Conservation (phyloP, 73 alveolate genomes). For the Paramecium pentaurelia region DNA sequence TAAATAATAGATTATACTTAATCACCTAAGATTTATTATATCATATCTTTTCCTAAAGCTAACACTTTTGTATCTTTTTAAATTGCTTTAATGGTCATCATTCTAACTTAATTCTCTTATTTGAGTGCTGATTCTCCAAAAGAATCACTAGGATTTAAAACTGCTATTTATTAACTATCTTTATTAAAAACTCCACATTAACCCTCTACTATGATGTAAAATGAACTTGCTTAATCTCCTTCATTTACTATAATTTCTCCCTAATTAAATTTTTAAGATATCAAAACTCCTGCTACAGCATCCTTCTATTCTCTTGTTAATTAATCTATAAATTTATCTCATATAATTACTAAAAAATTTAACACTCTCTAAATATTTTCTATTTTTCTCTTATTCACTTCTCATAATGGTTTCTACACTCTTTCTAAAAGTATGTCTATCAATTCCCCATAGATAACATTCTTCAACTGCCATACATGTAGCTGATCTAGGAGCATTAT, state of each 20-base stretch:
- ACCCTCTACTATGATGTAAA: conserved; percentile 24
- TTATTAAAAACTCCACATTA: conserved; percentile 38
- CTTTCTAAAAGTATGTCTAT: conserved; percentile 63
- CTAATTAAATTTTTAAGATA: neutral
- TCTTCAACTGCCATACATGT: conserved; percentile 55
- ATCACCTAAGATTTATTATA: conserved; percentile 59
- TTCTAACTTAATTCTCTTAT: conserved; percentile 38
- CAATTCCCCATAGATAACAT: conserved; percentile 65
- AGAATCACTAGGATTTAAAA: conserved; percentile 16
- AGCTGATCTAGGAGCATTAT: conserved; percentile 69
- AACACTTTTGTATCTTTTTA: conserved; percentile 57
- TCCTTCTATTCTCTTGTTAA: conserved; percentile 39
- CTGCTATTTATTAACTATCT: conserved; percentile 19
- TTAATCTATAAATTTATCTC: neutral
- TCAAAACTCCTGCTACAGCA: conserved; percentile 32
- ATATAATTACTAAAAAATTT: conserved; percentile 51
- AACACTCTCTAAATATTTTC: conserved; percentile 58
- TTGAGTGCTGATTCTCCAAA: conserved; percentile 40
- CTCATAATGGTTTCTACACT: conserved; percentile 55
- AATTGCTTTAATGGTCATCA: conserved; percentile 57
- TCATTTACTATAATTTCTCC: conserved; percentile 28
- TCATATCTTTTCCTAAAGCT: conserved; percentile 63
- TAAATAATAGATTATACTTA: conserved; percentile 57
- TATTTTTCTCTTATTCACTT: conserved; percentile 48
- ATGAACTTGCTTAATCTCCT: conserved; percentile 50